phyloP scores from a whole-genome alignment of 176 grass and related monocot species.

The Musa troglodytarum region DNA sequence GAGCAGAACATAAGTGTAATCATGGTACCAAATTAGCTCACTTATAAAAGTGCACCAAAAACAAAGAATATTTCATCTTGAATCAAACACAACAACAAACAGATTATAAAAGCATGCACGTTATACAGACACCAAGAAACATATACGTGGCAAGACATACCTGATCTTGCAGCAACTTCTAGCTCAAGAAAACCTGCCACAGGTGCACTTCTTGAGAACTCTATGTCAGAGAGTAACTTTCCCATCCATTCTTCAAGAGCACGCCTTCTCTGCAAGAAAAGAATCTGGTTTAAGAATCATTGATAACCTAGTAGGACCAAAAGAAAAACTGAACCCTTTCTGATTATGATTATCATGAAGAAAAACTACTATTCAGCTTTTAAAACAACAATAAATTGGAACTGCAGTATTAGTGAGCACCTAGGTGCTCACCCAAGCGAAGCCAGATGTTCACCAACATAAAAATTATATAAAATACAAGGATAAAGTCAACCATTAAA shows the following conservation, averaged over 20 bases:
- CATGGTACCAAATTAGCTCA: background rate
- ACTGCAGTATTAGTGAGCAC: too few species aligned
- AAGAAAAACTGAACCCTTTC: background rate
- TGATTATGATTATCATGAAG: too few species aligned
- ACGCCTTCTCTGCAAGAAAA: slow-evolving; percentile 68
- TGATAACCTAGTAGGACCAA: slow-evolving; percentile 8
- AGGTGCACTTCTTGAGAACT: slow-evolving; percentile 85
- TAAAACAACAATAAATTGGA: too few species aligned
- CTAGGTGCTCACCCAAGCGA: too few species aligned
- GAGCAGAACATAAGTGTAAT: background rate
- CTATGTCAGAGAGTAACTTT: slow-evolving; percentile 92
- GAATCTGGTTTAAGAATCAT: slow-evolving; percentile 16
- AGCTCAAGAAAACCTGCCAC: slow-evolving; percentile 92
- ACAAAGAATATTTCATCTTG: background rate
- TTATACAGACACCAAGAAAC: slow-evolving; percentile 8
- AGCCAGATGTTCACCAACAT: too few species aligned
- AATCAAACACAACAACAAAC: background rate
- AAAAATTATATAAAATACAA: too few species aligned
- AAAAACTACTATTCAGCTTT: too few species aligned
- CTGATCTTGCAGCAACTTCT: slow-evolving; percentile 81
- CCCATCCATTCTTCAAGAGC: slow-evolving; percentile 89
- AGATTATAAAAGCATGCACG: background rate
- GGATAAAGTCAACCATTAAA: too few species aligned
- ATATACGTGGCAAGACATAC: slow-evolving; percentile 32
- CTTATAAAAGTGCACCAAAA: background rate